Percentiles rank a stretch among this genome's conserved stretches.
phyloP scores from a whole-genome alignment of 2,329 filamentous ascomycete species.

The Akanthomyces dipterigenus region DNA sequence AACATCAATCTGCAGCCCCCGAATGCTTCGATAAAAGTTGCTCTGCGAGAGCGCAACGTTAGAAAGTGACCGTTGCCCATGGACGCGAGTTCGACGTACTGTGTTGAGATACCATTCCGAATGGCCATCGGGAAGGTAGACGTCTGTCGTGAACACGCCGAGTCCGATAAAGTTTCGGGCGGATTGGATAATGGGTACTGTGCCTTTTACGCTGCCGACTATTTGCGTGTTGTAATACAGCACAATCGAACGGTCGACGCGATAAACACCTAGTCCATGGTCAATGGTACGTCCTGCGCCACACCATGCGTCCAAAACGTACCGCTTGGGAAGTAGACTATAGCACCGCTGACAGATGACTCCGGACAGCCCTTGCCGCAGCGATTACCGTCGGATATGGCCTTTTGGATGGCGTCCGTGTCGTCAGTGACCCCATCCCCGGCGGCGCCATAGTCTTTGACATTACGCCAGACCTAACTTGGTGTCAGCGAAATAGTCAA shows the following conservation, averaged over 20 bases:
- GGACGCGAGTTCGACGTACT: neutral
- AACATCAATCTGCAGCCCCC: conserved; percentile 6
- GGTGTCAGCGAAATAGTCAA: neutral
- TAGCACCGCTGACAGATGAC: conserved; percentile 2
- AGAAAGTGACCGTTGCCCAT: neutral
- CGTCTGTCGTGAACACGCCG: neutral
- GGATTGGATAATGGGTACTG: neutral
- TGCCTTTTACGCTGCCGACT: conserved; percentile 29
- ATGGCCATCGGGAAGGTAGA: neutral
- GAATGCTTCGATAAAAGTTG: conserved; percentile 9
- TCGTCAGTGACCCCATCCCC: conserved; percentile 54
- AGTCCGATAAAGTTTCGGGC: neutral
- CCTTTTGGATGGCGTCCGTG: conserved; percentile 46
- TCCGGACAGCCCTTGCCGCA: conserved; percentile 23
- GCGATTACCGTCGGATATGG: conserved; percentile 32
- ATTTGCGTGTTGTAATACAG: conserved; percentile 16
- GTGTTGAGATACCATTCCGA: conserved; percentile 1
- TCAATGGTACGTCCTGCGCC: neutral
- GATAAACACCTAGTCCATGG: conserved; percentile 14
- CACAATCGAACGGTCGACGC: conserved; percentile 13
- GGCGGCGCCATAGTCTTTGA: conserved; percentile 66
- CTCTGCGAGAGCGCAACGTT: neutral
- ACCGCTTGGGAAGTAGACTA: conserved; percentile 17
- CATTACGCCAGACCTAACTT: conserved; percentile 62
- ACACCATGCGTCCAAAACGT: too few relatives aligned